A percentile compares a stretch with the other conserved stretches of the same genome.
Evolutionary conservation across 306 rosid species (phyloP).

Genomic region (Coriaria nepalensis): DNA sequence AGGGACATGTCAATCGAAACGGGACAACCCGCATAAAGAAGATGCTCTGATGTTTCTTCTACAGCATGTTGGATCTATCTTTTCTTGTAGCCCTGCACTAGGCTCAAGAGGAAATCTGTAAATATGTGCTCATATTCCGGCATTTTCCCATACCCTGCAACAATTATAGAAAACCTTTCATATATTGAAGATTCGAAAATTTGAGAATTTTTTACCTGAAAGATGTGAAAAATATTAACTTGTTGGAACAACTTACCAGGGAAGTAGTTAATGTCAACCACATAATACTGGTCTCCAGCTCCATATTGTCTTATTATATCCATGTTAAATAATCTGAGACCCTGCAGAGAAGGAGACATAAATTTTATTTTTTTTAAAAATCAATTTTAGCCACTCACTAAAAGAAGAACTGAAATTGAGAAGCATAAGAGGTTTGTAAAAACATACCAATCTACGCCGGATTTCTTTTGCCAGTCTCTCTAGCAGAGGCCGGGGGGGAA

Average conservation of each 20-base stretch:
- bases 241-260: constrained; percentile 30
- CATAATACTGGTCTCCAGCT: constrained; percentile 52
- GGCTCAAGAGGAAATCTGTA: constrained; percentile 74
- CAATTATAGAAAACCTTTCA: neutral
- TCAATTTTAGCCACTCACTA: neutral
- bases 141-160: constrained; percentile 85
- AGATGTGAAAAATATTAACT: constrained; percentile 11
- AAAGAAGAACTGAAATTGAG: neutral
- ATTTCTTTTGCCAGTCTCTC: constrained; percentile 86
- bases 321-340: constrained; percentile 76
- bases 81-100: constrained; percentile 42
- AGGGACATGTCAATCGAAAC: too few relatives aligned
- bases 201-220: neutral
- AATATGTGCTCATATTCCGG: constrained; percentile 89
- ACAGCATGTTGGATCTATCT: constrained; percentile 12
- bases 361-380: too few relatives aligned
- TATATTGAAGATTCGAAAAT: neutral
- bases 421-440: constrained; percentile 3
- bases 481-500: constrained; percentile 80
- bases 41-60: neutral
- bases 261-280: constrained; percentile 89
- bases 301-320: constrained; percentile 80
- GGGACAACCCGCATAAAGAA: too few relatives aligned
- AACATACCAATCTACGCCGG: constrained; percentile 54
- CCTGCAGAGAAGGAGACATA: constrained; percentile 24